Conservation (phyloP, 345 rosid genomes). For the Stellera chamaejasme region DNA sequence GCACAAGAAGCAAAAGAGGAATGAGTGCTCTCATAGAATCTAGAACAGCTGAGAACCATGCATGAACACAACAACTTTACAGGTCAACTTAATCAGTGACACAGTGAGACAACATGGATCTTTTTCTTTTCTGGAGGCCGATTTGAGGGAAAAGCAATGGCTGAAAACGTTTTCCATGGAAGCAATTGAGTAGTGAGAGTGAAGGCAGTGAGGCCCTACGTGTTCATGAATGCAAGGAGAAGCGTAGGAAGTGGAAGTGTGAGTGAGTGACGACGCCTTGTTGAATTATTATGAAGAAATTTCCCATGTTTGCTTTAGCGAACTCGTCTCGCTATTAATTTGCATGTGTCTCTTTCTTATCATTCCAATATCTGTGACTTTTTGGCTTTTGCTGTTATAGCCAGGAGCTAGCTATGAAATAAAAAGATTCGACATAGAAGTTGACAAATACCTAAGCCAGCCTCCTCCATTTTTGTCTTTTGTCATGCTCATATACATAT, state of each 20-base stretch:
- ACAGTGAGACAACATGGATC: conserved; percentile 2
- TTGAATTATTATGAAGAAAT: conserved; percentile 3
- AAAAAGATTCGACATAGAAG: too few species aligned
- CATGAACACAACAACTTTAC: conserved; percentile 7
- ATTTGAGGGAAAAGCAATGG: conserved; percentile 19
- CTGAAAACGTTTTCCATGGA: conserved; percentile 6
- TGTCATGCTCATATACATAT: too few species aligned
- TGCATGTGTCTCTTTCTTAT: conserved; percentile 16
- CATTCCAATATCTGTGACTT: conserved; percentile 27
- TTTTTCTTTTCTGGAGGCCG: conserved; percentile 1
- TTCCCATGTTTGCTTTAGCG: neutral
- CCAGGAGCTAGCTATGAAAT: too few species aligned
- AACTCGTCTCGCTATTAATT: conserved; percentile 6
- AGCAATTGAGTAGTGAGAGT: conserved; percentile 9
- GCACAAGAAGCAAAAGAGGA: neutral
- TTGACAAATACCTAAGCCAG: too few species aligned
- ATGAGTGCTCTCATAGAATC: neutral
- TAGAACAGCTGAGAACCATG: neutral
- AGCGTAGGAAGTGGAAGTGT: neutral
- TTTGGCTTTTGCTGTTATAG: neutral
- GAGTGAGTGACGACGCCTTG: conserved; percentile 6
- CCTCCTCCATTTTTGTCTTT: too few species aligned
- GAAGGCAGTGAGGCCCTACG: conserved; percentile 7
- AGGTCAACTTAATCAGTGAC: conserved; percentile 17
- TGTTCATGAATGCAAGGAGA: conserved; percentile 1